phyloP scores from a whole-genome alignment of 2,329 filamentous ascomycete species.

The Aspergillus viridinutans region DNA sequence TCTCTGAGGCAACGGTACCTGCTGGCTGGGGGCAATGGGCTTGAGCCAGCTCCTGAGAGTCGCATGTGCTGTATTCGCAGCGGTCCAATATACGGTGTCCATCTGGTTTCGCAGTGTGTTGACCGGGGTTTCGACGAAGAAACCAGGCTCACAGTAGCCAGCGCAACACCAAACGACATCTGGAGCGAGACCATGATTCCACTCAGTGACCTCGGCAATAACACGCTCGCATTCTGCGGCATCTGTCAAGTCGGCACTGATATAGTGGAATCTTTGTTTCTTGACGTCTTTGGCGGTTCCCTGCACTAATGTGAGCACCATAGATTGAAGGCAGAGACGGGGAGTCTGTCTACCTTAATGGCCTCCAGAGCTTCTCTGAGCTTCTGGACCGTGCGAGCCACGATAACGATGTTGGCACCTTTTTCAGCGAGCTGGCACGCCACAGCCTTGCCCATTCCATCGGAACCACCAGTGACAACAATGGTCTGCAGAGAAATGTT shows the following conservation, averaged over 20 bases:
- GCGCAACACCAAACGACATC: constrained; percentile 93
- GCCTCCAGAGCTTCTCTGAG: constrained; percentile 66
- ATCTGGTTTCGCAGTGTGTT: constrained; percentile 69
- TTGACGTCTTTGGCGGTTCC: constrained; percentile 60
- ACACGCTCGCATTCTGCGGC: constrained; percentile 66
- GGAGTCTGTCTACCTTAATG: constrained; percentile 52
- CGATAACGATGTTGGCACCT: constrained; percentile 81
- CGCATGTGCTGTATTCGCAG: constrained; percentile 79
- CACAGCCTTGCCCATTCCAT: constrained; percentile 80
- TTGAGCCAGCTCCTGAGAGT: constrained; percentile 70
- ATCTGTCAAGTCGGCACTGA: constrained; percentile 75
- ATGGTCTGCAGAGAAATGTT: constrained; percentile 59
- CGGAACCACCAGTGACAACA: constrained; percentile 84
- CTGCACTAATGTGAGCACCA: constrained; percentile 38
- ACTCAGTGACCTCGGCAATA: constrained; percentile 66
- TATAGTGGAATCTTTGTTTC: constrained; percentile 74
- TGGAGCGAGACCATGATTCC: constrained; percentile 70
- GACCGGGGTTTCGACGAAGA: constrained; percentile 72
- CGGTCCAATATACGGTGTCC: constrained; percentile 89
- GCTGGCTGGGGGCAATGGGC: constrained; percentile 26
- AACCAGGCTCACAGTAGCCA: constrained; percentile 66
- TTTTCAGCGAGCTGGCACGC: constrained; percentile 72
- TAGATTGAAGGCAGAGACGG: neutral
- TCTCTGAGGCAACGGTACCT: constrained; percentile 41
- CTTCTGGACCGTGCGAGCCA: constrained; percentile 72